A percentile compares a stretch with the other conserved stretches of the same genome.
phyloP scores from a whole-genome alignment of 805 yeast genomes.

The Isabelozyma heimii region DNA sequence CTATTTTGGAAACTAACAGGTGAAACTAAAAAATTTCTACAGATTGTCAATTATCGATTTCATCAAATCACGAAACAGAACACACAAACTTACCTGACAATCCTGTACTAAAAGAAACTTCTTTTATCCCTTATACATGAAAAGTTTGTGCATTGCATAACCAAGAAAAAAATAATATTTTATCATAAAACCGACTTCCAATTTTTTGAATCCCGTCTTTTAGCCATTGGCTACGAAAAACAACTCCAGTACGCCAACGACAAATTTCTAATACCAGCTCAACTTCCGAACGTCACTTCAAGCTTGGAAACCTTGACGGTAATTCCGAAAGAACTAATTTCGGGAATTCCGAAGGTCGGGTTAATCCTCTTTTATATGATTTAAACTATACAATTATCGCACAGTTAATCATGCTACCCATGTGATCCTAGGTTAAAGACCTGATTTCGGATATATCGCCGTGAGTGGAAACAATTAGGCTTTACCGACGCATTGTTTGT shows the following conservation, averaged over 20 bases:
- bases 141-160: neutral
- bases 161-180: neutral
- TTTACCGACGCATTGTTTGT: neutral
- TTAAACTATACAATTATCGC: too few relatives aligned
- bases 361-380: too few relatives aligned
- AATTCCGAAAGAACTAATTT: too few relatives aligned
- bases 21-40: neutral
- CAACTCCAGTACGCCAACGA: neutral
- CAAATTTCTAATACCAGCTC: too few relatives aligned
- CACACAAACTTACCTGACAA: neutral
- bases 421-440: neutral
- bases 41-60: neutral
- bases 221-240: neutral
- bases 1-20: neutral
- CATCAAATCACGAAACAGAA: neutral
- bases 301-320: too few relatives aligned
- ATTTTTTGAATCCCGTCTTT: neutral
- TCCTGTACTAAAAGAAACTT: neutral
- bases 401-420: too few relatives aligned
- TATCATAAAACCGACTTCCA: neutral
- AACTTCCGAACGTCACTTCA: too few relatives aligned
- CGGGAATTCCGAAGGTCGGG: too few relatives aligned
- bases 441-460: neutral
- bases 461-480: neutral
- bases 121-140: neutral